Percentiles rank a stretch among this genome's conserved stretches.
These are phyloP conservation scores for Sesbania bispinosa DNA, from an alignment of 306 rosid genomes.

Conservation along the genomic window DNA sequence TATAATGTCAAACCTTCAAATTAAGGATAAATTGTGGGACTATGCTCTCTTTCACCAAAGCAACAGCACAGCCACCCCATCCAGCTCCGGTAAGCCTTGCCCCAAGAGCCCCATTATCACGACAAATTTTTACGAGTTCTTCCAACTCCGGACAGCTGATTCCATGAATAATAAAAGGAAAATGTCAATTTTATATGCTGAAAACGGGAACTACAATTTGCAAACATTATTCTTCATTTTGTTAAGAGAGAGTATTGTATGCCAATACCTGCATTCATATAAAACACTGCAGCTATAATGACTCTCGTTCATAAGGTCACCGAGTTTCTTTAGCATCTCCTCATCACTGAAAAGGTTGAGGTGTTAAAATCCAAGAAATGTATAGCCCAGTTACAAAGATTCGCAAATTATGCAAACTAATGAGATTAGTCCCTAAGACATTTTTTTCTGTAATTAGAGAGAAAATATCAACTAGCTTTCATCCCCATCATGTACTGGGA, in stretches of 20 bases:
- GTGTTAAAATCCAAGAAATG: background rate
- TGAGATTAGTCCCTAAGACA: background rate
- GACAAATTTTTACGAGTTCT: conserved; percentile 71
- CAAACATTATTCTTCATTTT: background rate
- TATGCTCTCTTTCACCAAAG: conserved; percentile 82
- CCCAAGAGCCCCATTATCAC: conserved; percentile 75
- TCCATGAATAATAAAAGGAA: conserved; percentile 13
- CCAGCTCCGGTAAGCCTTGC: conserved; percentile 99
- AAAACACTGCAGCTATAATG: conserved; percentile 92
- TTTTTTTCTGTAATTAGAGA: background rate
- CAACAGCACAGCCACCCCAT: conserved; percentile 99
- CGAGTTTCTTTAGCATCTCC: conserved; percentile 73
- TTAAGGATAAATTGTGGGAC: conserved; percentile 87
- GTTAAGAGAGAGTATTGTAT: background rate
- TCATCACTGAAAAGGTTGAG: conserved; percentile 64
- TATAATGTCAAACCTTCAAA: conserved; percentile 63
- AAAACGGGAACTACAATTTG: background rate
- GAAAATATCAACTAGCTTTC: background rate
- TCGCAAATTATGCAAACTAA: conserved; percentile 2
- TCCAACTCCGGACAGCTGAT: conserved; percentile 94
- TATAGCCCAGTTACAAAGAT: background rate
- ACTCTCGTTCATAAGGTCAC: conserved; percentile 94
- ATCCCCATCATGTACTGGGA: background rate
- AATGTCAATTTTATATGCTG: background rate
- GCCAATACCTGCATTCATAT: conserved; percentile 94